Conservation (phyloP, 2,329 filamentous ascomycete genomes). For the Chrysoporthe deuterocubensis region DNA sequence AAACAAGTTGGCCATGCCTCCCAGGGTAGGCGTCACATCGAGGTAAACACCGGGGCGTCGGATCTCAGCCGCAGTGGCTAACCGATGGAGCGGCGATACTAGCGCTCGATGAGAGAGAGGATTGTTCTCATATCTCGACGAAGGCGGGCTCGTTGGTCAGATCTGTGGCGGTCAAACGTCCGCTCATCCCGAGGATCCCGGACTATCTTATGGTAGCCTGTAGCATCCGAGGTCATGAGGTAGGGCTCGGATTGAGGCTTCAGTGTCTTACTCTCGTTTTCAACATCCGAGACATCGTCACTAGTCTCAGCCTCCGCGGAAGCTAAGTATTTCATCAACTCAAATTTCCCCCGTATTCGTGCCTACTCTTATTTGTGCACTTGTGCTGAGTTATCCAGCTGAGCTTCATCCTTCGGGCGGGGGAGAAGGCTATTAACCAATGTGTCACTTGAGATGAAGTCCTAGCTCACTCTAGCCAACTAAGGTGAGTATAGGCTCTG, state of each 20-base stretch:
- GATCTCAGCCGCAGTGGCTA: conserved; percentile 7
- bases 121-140: too few relatives aligned
- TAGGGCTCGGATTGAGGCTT: background rate
- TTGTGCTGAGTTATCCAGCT: background rate
- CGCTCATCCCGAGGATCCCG: background rate
- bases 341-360: background rate
- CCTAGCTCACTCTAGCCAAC: background rate
- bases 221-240: background rate
- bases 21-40: background rate
- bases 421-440: background rate
- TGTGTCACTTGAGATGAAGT: background rate
- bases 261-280: background rate
- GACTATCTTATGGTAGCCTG: background rate
- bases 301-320: background rate
- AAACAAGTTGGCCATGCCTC: background rate
- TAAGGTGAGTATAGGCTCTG: background rate
- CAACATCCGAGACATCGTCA: background rate
- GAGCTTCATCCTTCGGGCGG: background rate
- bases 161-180: background rate
- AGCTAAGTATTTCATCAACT: background rate
- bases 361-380: background rate
- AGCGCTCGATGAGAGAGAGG: background rate
- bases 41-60: background rate
- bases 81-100: background rate
- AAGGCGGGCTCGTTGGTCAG: background rate